Evolutionary conservation across 257 asterid species (phyloP), one percentile per base, ranked within the genome.

Genomic region (Plantago ovata): DNA sequence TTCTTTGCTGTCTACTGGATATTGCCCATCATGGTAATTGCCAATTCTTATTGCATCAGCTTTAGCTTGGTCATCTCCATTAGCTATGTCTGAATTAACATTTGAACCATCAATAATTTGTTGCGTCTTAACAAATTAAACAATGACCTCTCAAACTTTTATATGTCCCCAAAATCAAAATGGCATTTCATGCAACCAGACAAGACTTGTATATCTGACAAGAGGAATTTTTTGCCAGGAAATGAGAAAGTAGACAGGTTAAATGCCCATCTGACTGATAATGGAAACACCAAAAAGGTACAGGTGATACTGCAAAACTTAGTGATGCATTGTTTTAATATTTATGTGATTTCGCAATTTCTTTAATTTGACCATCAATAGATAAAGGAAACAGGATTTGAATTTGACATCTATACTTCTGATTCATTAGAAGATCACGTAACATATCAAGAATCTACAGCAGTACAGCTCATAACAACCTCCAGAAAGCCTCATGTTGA

Each of bases 21-120:
- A 72, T 49, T 75, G 71, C 50, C 80, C 87, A 55, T 79, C 77
- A 20, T 55, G 24, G 69, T 87, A 87, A 51, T 75, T 73, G 33
- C 94, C 96, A 44, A 87, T 82, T 62, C 96, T 71, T 32, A 80
- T 72, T 16, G 94, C 89, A 80, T 84, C 96, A 63, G 76, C 74
- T 72, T 84, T 82, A 64, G 82, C 82, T 65, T 80, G 89, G 66
- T 87, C 82, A 66, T 75, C 86, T 13, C 89, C 96, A 48, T 77
- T 79, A 54, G 62, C 73, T 59, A 87, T 84, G 75, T 82, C 96
- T 87, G 81, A 66, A 68, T 18, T 38, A 67, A 59, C 7, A 36
- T 56, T 54, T 60, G 47, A 40, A 58, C 24, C n/a, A 43, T 40
- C 43, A 64, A 57, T 46, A 5, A 13, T 14, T 16, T 48, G 14